Conservation (phyloP, 2,329 filamentous ascomycete genomes). For the Phialophora expanda region DNA sequence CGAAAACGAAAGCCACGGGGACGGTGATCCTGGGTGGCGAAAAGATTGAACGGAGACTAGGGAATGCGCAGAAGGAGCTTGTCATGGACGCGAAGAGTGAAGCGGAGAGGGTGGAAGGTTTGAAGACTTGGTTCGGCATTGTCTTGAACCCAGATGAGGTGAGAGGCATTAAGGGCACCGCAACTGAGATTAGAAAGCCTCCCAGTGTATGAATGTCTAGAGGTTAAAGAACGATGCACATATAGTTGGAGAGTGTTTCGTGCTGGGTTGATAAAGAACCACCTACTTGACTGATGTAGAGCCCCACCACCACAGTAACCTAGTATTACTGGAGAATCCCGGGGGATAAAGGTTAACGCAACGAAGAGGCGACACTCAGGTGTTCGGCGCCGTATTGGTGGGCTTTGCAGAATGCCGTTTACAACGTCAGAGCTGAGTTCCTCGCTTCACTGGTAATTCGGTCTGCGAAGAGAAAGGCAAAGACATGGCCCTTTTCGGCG, state of each 20-base stretch:
- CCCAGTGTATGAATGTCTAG: constrained; percentile 5
- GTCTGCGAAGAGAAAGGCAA: not conserved
- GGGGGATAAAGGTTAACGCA: not conserved
- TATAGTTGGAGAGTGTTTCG: not conserved
- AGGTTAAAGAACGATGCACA: not conserved
- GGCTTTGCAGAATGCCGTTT: not conserved
- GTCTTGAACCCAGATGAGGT: constrained; percentile 58
- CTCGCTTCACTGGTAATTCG: not conserved
- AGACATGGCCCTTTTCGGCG: not conserved
- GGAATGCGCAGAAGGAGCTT: constrained; percentile 47
- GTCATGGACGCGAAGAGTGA: constrained; percentile 58
- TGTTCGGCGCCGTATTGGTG: not conserved
- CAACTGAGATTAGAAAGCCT: constrained; percentile 51
- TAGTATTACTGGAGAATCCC: not conserved
- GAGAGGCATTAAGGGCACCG: constrained; percentile 56
- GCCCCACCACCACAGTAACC: not conserved
- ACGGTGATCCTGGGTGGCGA: constrained; percentile 59
- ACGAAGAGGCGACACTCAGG: not conserved
- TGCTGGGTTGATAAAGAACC: not conserved
- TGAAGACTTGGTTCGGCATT: constrained; percentile 61
- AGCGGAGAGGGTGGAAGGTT: constrained; percentile 57
- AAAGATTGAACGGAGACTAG: constrained; percentile 45
- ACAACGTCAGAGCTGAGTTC: not conserved
- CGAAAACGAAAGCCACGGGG: constrained; percentile 54
- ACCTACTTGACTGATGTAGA: not conserved